Evolutionary conservation across 2,329 filamentous ascomycete species (phyloP), one percentile per base, ranked within the genome.

Genomic region (Thermoascus crustaceus): DNA sequence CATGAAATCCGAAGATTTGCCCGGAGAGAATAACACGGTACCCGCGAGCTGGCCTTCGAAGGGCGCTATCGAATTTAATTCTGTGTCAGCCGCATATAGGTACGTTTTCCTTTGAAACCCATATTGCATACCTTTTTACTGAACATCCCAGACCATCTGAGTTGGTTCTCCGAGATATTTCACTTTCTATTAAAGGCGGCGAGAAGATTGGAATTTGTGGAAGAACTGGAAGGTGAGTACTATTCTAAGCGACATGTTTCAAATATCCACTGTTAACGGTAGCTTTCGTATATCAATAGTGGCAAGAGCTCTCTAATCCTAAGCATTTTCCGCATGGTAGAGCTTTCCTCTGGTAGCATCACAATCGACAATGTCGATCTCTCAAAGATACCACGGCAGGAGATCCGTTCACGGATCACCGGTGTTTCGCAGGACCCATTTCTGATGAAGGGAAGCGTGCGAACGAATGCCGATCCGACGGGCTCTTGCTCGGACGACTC

Each of bases 61-160:
- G 7, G 67, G 67, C 4, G 54, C 52, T 16, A 60, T 71, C 10
- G 55, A 62, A 23, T 67, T 70, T 49, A 53, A 58, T 16, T 51
- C 56, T n/a, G 53, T 68, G n/a, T 63, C 57, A 21, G 67, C 67
- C 19, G 55, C 55, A 27, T 69, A 71, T 46, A 60, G 56, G 61
- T 64, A 41, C 22, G 47, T 25, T 7, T 20, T 16, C 4, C n/a
- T n/a, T n/a, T n/a, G 3, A 13, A 17, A 21, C 17, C 11, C 22
- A 9, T 34, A 16, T 10, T 24, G 13, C 4, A 24, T 19, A 29
- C 4, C 19, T 14, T 13, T 30, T 6, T 11, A 6, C 4, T 25
- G 11, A 8, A 13, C 3, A 30, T 38, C 32, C 11, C 20, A 48
- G 54, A 41, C 38, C 45, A 3, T 43, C 47, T 4, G 55, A 60